phyloP scores from a whole-genome alignment of 768 basidiomycete genomes.

The Cystoderma amianthinum region DNA sequence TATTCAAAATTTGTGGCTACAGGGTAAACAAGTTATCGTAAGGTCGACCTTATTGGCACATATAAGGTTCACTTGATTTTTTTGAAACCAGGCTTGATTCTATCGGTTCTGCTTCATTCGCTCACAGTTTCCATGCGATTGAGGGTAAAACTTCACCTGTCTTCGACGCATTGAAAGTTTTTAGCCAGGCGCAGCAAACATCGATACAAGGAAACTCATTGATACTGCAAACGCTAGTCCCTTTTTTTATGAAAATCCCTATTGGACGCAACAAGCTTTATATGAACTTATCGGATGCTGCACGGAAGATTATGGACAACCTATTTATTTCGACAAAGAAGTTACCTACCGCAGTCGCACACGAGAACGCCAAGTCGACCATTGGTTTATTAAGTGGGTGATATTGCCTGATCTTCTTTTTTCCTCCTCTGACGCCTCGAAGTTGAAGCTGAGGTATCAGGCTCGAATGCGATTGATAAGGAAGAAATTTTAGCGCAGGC shows the following conservation, averaged over 20 bases:
- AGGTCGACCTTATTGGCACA: conserved; percentile 6
- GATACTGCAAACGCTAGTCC: conserved; percentile 18
- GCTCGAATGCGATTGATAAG: conserved; percentile 18
- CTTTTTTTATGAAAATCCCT: conserved; percentile 17
- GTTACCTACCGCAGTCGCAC: conserved; percentile 7
- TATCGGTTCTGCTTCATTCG: conserved; percentile 42
- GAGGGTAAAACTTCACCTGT: conserved; percentile 28
- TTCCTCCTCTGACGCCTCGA: neutral
- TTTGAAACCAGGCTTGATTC: conserved; percentile 45
- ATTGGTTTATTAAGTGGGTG: conserved; percentile 15
- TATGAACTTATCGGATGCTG: conserved; percentile 12
- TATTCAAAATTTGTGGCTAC: neutral
- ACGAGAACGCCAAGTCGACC: conserved; percentile 16
- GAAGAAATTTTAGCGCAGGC: conserved; percentile 38
- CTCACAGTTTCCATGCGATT: conserved; percentile 40
- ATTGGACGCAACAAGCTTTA: conserved; percentile 14
- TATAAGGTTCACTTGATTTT: neutral
- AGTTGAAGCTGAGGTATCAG: conserved; percentile 28
- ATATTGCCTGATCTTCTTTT: neutral
- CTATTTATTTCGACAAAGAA: conserved; percentile 16
- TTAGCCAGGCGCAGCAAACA: conserved; percentile 12
- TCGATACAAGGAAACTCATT: conserved; percentile 5
- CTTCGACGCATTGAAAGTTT: conserved; percentile 19
- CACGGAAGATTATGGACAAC: conserved; percentile 19
- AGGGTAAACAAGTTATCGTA: conserved; percentile 44